phyloP scores from a whole-genome alignment of 1,139 yeast species.

The Suhomyces chickasaworum region DNA sequence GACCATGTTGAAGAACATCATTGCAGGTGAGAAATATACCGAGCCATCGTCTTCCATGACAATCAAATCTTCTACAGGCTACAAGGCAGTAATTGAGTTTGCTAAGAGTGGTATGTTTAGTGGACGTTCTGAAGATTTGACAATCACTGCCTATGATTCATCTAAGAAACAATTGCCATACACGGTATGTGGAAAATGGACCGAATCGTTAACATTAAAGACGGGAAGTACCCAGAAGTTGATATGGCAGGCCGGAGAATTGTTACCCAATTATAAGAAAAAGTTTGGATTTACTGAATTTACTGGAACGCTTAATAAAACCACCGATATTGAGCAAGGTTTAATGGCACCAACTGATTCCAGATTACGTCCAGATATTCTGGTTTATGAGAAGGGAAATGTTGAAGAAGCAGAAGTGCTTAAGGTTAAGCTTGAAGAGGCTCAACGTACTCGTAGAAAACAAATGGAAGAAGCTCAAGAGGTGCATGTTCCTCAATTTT shows the following conservation, averaged over 20 bases:
- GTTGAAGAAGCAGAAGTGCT: constrained; percentile 68
- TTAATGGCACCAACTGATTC: constrained; percentile 83
- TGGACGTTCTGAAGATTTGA: constrained; percentile 82
- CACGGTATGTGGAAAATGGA: constrained; percentile 75
- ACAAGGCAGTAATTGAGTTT: constrained; percentile 70
- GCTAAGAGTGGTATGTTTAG: constrained; percentile 75
- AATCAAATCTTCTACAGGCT: constrained; percentile 67
- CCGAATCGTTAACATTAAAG: constrained; percentile 54
- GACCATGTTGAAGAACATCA: constrained; percentile 76
- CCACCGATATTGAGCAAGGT: constrained; percentile 68
- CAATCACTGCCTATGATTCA: constrained; percentile 52
- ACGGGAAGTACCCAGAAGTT: constrained; percentile 43
- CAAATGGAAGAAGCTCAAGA: constrained; percentile 49
- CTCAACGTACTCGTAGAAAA: constrained; percentile 77
- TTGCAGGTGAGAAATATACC: constrained; percentile 94
- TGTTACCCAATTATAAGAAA: constrained; percentile 58
- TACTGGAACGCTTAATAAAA: constrained; percentile 78
- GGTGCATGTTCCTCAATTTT: constrained; percentile 62
- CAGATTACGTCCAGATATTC: constrained; percentile 83
- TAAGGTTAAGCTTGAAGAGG: constrained; percentile 72
- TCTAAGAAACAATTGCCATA: constrained; percentile 38
- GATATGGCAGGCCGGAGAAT: constrained; percentile 68
- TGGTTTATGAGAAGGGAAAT: constrained; percentile 67
- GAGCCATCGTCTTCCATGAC: constrained; percentile 80
- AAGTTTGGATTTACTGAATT: constrained; percentile 86